A percentile compares a stretch with the other conserved stretches of the same genome.
These are phyloP conservation scores for Exophiala aquamarina DNA, from an alignment of 2,329 filamentous ascomycete species.

Conservation along the genomic window DNA sequence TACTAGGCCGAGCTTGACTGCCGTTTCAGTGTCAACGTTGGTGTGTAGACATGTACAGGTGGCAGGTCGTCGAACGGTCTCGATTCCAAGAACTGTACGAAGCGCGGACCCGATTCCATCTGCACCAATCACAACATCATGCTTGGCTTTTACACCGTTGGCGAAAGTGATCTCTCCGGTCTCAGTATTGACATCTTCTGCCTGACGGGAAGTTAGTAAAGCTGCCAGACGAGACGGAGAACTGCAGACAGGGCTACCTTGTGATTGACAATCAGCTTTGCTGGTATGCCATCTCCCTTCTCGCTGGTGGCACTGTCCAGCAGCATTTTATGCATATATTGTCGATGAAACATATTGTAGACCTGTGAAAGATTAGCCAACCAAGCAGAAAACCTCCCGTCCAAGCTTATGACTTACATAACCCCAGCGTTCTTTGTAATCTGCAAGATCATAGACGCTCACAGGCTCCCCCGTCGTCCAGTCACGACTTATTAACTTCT, in stretches of 20 bases:
- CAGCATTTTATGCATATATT: no score
- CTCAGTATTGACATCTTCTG: slow-evolving; percentile 51
- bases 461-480: slow-evolving; percentile 68
- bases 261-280: no score
- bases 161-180: slow-evolving; percentile 53
- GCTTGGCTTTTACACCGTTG: slow-evolving; percentile 50
- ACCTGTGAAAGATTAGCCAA: slow-evolving; percentile 20
- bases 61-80: slow-evolving; percentile 59
- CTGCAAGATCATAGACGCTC: slow-evolving; percentile 62
- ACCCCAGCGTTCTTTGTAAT: slow-evolving; percentile 67
- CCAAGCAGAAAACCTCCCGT: no score
- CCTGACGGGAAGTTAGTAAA: no score
- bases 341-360: no score
- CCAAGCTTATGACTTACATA: slow-evolving; percentile 70
- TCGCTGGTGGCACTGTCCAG: no score
- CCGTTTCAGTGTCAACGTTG: slow-evolving; percentile 63
- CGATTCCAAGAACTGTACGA: slow-evolving; percentile 62
- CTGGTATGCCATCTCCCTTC: no score
- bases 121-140: slow-evolving; percentile 64
- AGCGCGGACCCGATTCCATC: slow-evolving; percentile 68
- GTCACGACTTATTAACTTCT: slow-evolving; percentile 67
- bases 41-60: slow-evolving; percentile 64
- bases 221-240: no score
- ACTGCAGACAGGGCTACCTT: no score
- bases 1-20: slow-evolving; percentile 40